phyloP scores from a whole-genome alignment of 2,329 filamentous ascomycete species.

The Alternaria metachromatica region DNA sequence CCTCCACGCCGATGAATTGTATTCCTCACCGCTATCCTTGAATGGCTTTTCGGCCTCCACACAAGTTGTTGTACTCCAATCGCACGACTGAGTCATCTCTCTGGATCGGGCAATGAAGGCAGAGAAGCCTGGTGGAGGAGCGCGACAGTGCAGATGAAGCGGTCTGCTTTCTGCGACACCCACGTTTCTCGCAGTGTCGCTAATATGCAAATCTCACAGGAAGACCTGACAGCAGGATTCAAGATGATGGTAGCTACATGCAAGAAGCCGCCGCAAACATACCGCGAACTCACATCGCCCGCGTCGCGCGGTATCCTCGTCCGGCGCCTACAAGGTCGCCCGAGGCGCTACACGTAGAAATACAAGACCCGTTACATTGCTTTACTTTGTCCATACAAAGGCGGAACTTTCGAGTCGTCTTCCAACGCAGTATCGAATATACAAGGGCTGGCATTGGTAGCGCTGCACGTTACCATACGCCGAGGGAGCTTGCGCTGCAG shows the following conservation, averaged over 20 bases:
- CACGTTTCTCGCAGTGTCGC: constrained; percentile 20
- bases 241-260: background rate
- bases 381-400: background rate
- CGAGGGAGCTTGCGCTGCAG: background rate
- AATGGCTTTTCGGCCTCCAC: constrained; percentile 1
- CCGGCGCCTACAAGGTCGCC: constrained; percentile 37
- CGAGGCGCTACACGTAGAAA: constrained; percentile 38
- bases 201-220: constrained; percentile 23
- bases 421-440: constrained; percentile 15
- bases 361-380: constrained; percentile 33
- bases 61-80: background rate
- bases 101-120: background rate
- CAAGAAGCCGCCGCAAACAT: constrained; percentile 13
- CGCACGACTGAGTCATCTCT: background rate
- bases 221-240: background rate
- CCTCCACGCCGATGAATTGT: constrained; percentile 8
- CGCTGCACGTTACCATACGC: constrained; percentile 12
- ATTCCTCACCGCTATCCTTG: constrained; percentile 18
- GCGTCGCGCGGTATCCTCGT: constrained; percentile 18
- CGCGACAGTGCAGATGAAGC: constrained; percentile 11
- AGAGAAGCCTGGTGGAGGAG: constrained; percentile 9
- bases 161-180: constrained; percentile 17
- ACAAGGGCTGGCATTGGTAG: constrained; percentile 14
- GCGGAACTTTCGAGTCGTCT: constrained; percentile 18
- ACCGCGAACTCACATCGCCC: constrained; percentile 18